These are phyloP conservation scores for Thermoascus crustaceus DNA, from an alignment of 2,329 filamentous ascomycete genomes.

Conservation along the genomic window DNA sequence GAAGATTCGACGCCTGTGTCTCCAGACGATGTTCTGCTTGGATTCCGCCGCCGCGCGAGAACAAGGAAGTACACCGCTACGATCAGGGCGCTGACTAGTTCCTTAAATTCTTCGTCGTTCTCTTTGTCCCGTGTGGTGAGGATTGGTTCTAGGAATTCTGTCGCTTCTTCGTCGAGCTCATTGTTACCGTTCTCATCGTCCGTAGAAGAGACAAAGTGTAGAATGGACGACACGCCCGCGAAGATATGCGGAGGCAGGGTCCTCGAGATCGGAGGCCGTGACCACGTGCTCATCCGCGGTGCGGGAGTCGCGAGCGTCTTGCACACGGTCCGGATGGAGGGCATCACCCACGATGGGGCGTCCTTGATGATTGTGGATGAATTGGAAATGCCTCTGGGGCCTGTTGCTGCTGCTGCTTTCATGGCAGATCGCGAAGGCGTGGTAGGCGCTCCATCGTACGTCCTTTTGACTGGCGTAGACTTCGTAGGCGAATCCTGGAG, in stretches of 20 bases:
- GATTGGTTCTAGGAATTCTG: conserved; percentile 30
- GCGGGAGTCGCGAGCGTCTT: conserved; percentile 50
- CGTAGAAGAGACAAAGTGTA: conserved; percentile 39
- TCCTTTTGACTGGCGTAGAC: conserved; percentile 32
- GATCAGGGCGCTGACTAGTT: conserved; percentile 29
- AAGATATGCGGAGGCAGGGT: conserved; percentile 63
- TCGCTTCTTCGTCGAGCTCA: conserved; percentile 31
- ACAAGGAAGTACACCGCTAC: conserved; percentile 39
- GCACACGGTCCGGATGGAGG: conserved; percentile 59
- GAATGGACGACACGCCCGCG: conserved; percentile 58
- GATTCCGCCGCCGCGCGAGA: conserved; percentile 42
- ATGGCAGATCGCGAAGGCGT: conserved; percentile 8
- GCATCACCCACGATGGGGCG: conserved; percentile 59
- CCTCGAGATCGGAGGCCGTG: conserved; percentile 29
- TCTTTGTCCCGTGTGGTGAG: conserved; percentile 28
- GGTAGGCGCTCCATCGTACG: conserved; percentile 23
- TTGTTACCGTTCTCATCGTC: conserved; percentile 42
- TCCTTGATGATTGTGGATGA: conserved; percentile 28
- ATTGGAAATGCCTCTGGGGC: too few species aligned
- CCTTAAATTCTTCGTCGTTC: conserved; percentile 39
- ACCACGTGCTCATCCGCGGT: conserved; percentile 27
- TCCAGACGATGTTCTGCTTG: conserved; percentile 7
- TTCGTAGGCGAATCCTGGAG: conserved; percentile 38
- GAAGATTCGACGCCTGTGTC: conserved; percentile 4
- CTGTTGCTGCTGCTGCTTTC: conserved; percentile 12